Evolutionary conservation across 2,329 filamentous ascomycete genomes (phyloP).

Genomic region (Talaromyces sp.): DNA sequence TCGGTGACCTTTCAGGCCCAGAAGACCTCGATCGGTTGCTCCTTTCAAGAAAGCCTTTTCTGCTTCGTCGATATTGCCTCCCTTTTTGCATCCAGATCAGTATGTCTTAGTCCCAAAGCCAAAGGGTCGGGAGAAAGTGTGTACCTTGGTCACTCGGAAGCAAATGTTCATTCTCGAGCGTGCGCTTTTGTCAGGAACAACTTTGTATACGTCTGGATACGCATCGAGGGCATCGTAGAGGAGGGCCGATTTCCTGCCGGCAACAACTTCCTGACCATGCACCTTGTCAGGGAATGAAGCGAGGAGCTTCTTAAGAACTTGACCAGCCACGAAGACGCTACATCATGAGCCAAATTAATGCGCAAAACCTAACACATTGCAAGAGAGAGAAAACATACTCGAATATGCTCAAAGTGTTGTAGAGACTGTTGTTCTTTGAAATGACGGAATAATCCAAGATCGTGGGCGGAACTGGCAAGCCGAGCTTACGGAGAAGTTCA

Average conservation of each 20-base stretch:
- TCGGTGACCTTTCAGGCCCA: constrained; percentile 83
- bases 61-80: constrained; percentile 54
- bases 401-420: constrained; percentile 94
- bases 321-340: constrained; percentile 51
- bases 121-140: constrained; percentile 18
- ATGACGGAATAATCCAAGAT: constrained; percentile 79
- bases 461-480: constrained; percentile 52
- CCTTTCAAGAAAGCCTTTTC: constrained; percentile 78
- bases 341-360: not conserved
- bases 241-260: constrained; percentile 66
- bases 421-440: constrained; percentile 88
- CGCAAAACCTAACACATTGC: constrained; percentile 45
- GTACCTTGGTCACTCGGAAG: constrained; percentile 62
- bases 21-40: constrained; percentile 61
- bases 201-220: constrained; percentile 64
- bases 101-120: not conserved
- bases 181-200: constrained; percentile 68
- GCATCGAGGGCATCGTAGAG: constrained; percentile 75
- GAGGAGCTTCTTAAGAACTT: constrained; percentile 74
- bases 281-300: constrained; percentile 62
- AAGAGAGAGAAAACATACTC: constrained; percentile 51
- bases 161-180: constrained; percentile 94
- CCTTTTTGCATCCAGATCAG: constrained; percentile 24
- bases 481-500: constrained; percentile 52
- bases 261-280: constrained; percentile 66